Base-by-base conservation (phyloP, 352 stramenopile species). In the Aphanomyces cochlioides region DNA sequence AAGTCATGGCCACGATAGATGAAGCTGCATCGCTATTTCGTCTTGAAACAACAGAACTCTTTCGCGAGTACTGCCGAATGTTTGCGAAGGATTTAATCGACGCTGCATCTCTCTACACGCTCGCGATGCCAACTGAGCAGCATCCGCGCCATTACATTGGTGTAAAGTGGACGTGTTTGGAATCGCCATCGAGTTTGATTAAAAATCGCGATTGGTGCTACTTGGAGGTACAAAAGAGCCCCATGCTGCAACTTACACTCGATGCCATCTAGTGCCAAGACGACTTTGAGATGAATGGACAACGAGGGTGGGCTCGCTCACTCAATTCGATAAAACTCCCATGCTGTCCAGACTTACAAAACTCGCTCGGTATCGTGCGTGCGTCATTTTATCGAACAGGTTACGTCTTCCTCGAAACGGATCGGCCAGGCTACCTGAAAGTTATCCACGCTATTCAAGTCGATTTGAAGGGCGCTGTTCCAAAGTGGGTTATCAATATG, bases 11-110 rank as follows among this genome's bases (percentile, higher is more conserved):
- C 21, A 84, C 80, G 37, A 81, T 94, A 47, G 87, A 94, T 66
- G 87, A 94, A 48, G 81, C 91, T 15, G 84, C 87, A 34, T 78
- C 87, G 40, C 92, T 94, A 74, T 94, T 94, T 73, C 77, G 79
- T 45, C 78, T 91, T 17, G 87, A 94, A 63, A 91, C 84, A 59
- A 73, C 82, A 43, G 85, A 86, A 34, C 90, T 91, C 69, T 70
- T 70, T 15, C 64, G 64, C 50, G 64, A 70, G 39, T 70, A 70
- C 39, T 39, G n/a, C 13, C 64, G 54, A 21, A 70, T 61, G 36
- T 70, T 70, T 70, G 64, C 43, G 40, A 70, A 77, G 65, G 85
- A 90, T 38, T 56, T 90, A 19, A 41, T 88, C 10, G 85, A 92
- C 71, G 67, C 72, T 36, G 75, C 85, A 58, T 75, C 89, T 53